phyloP scores from a whole-genome alignment of 2,329 filamentous ascomycete genomes.

The Aspergillus arachidicola region DNA sequence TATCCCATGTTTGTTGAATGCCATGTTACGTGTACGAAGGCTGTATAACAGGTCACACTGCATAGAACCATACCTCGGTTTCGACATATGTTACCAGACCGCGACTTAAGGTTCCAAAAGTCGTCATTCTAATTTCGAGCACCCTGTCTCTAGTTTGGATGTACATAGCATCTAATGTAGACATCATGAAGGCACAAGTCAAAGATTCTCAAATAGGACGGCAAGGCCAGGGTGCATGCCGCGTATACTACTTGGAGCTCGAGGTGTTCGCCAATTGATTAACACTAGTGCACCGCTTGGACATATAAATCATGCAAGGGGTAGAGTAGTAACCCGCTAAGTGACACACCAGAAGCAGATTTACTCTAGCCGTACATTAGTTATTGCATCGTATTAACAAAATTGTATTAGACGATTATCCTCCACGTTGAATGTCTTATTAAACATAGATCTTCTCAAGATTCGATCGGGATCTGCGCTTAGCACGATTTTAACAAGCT shows the following conservation, averaged over 20 bases:
- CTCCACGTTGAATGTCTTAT: not conserved
- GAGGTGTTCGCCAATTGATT: not conserved
- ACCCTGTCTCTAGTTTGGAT: no score
- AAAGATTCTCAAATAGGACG: not conserved
- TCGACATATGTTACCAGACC: not conserved
- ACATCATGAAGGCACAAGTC: not conserved
- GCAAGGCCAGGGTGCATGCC: not conserved
- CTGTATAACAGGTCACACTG: not conserved
- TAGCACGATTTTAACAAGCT: not conserved
- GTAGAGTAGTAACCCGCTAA: not conserved
- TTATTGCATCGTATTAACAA: not conserved
- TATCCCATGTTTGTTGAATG: not conserved
- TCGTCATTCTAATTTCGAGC: not conserved
- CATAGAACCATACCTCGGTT: not conserved
- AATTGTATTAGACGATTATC: not conserved
- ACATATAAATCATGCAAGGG: not conserved
- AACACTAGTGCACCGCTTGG: not conserved
- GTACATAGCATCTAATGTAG: no score
- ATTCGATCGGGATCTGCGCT: not conserved
- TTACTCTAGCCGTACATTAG: not conserved
- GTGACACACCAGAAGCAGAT: not conserved
- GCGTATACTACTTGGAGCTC: not conserved
- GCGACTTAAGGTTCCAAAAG: not conserved
- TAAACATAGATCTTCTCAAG: not conserved
- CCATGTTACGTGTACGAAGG: not conserved